phyloP scores from a whole-genome alignment of 306 rosid species.

The Prunus mongolica region DNA sequence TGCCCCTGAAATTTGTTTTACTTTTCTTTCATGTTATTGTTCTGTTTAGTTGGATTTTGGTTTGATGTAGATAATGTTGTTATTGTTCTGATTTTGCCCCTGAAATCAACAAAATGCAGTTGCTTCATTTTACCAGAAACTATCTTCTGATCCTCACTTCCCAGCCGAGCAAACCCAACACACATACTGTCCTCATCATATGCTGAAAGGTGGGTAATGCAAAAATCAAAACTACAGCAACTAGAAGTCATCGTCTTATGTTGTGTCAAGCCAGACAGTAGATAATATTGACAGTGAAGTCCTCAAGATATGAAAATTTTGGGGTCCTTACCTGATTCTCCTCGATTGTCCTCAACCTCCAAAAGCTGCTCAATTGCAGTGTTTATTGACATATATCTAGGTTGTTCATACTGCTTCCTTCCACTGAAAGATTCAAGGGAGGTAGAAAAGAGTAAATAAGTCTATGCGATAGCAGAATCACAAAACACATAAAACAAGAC shows the following conservation, averaged over 20 bases:
- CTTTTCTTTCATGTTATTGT: too few relatives aligned
- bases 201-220: constrained; percentile 32
- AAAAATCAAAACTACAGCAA: background rate
- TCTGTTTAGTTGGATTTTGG: too few relatives aligned
- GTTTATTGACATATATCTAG: constrained; percentile 78
- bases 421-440: constrained; percentile 53
- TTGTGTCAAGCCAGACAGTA: background rate
- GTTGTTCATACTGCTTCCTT: constrained; percentile 73
- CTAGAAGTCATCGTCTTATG: background rate
- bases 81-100: too few relatives aligned
- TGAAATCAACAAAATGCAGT: constrained; percentile 45
- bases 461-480: background rate
- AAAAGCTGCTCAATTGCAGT: constrained; percentile 83
- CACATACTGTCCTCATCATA: constrained; percentile 62
- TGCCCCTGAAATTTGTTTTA: too few relatives aligned
- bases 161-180: constrained; percentile 84
- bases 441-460: background rate
- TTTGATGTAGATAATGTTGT: too few relatives aligned
- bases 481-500: background rate
- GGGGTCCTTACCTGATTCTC: constrained; percentile 53
- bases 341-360: constrained; percentile 61
- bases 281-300: background rate
- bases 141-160: constrained; percentile 77
- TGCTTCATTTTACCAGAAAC: constrained; percentile 72
- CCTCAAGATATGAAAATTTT: background rate